Evolutionary conservation across 345 rosid genomes (phyloP).

Genomic region (Aquilaria yunnanensis): DNA sequence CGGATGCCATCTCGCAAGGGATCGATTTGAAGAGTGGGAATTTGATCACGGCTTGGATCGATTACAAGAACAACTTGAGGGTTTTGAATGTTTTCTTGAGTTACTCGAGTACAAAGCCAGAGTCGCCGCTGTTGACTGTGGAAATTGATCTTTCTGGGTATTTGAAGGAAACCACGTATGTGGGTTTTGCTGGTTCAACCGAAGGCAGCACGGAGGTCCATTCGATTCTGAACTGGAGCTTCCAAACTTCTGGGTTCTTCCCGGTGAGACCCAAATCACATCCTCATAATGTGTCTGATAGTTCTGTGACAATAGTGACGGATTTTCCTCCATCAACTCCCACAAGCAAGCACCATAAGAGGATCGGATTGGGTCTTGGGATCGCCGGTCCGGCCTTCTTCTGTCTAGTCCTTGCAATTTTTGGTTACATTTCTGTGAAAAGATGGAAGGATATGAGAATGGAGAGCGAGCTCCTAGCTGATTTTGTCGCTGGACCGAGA

Average conservation of each 20-base stretch:
- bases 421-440: constrained; percentile 58
- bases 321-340: constrained; percentile 31
- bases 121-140: constrained; percentile 44
- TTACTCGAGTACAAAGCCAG: constrained; percentile 51
- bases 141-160: constrained; percentile 56
- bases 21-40: constrained; percentile 80
- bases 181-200: constrained; percentile 88
- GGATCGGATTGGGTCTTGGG: constrained; percentile 65
- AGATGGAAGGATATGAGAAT: constrained; percentile 47
- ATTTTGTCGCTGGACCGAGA: constrained; percentile 59
- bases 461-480: constrained; percentile 56
- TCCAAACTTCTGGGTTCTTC: constrained; percentile 55
- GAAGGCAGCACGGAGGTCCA: constrained; percentile 97
- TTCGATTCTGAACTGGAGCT: constrained; percentile 69
- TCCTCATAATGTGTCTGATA: constrained; percentile 77
- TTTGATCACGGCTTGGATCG: constrained; percentile 69
- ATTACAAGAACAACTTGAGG: constrained; percentile 70
- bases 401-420: constrained; percentile 46
- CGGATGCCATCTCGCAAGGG: constrained; percentile 34
- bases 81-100: constrained; percentile 62
- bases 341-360: constrained; percentile 25
- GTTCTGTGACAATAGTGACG: constrained; percentile 37
- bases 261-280: constrained; percentile 45
- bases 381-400: constrained; percentile 77
- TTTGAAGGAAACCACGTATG: constrained; percentile 52